These are phyloP conservation scores for Sporisorium reilianum DNA, from an alignment of 1,284 basidiomycete species.

Conservation along the genomic window DNA sequence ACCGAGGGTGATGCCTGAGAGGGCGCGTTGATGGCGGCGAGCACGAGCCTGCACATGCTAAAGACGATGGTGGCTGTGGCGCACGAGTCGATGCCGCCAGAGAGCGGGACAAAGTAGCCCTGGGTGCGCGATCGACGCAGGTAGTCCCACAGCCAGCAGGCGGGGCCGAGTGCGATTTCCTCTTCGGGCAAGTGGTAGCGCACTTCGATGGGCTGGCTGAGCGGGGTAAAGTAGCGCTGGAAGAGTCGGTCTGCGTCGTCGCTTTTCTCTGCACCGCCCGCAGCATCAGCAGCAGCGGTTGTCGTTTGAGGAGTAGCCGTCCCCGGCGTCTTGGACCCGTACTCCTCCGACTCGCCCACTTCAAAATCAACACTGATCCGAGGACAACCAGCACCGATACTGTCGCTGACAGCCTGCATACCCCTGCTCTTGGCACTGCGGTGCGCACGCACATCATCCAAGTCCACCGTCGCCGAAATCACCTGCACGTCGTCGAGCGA, in stretches of 20 bases:
- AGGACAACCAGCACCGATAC: slow-evolving; percentile 73
- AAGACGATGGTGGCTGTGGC: slow-evolving; percentile 94
- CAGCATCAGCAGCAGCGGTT: not conserved
- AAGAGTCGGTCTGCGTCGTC: slow-evolving; percentile 26
- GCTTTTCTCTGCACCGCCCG: not conserved
- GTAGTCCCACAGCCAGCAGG: slow-evolving; percentile 99
- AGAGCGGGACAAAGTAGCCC: slow-evolving; percentile 95
- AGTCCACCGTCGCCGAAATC: slow-evolving; percentile 91
- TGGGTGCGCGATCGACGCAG: slow-evolving; percentile 90
- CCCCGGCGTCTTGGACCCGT: slow-evolving; percentile 36
- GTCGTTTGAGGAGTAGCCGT: slow-evolving; percentile 22
- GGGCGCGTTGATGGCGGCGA: slow-evolving; percentile 73
- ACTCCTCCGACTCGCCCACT: slow-evolving; percentile 69
- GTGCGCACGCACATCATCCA: slow-evolving; percentile 92
- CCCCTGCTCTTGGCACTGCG: slow-evolving; percentile 80
- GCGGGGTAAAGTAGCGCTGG: slow-evolving; percentile 41
- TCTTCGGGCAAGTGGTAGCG: slow-evolving; percentile 90
- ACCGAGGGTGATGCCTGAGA: not conserved
- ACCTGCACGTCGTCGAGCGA: slow-evolving; percentile 96
- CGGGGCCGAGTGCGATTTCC: slow-evolving; percentile 97
- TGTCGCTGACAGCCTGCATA: slow-evolving; percentile 81
- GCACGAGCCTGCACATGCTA: slow-evolving; percentile 93
- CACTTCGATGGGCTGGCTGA: slow-evolving; percentile 72
- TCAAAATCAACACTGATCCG: slow-evolving; percentile 73
- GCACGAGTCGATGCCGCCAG: slow-evolving; percentile 97